phyloP scores from a whole-genome alignment of 192 early-diverging fungal genomes.

The Coemansia aciculifera region DNA sequence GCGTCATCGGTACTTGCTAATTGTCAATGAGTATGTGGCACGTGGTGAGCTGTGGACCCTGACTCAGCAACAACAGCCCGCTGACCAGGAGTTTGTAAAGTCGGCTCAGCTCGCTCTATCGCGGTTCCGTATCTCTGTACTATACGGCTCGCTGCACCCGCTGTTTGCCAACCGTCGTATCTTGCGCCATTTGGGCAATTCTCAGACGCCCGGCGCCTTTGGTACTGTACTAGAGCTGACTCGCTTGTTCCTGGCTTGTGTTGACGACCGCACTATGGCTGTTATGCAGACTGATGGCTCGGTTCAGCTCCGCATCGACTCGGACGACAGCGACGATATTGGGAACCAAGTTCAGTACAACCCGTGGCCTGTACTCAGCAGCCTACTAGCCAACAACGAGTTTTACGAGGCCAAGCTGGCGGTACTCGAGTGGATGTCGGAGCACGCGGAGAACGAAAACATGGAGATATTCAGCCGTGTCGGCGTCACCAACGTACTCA shows the following conservation, averaged over 20 bases:
- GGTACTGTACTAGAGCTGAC: constrained; percentile 45
- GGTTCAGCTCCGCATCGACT: constrained; percentile 31
- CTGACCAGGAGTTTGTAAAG: constrained; percentile 8
- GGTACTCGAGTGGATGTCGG: constrained; percentile 45
- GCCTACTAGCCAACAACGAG: constrained; percentile 15
- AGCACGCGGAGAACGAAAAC: constrained; percentile 23
- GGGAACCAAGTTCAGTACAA: constrained; percentile 30
- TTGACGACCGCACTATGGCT: constrained; percentile 33
- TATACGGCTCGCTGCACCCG: constrained; percentile 51
- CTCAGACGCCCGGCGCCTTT: constrained; percentile 38
- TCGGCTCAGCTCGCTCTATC: constrained; percentile 23
- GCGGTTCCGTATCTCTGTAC: constrained; percentile 46
- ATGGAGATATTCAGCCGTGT: constrained; percentile 39
- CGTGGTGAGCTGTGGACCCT: constrained; percentile 44
- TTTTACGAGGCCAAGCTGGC: constrained; percentile 49
- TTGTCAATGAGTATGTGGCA: constrained; percentile 44
- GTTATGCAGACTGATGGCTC: constrained; percentile 30
- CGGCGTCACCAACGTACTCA: constrained; percentile 25
- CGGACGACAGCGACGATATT: not conserved
- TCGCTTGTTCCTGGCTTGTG: constrained; percentile 36
- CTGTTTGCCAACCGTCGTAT: constrained; percentile 13
- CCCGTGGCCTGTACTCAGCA: constrained; percentile 30
- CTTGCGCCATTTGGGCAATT: constrained; percentile 11
- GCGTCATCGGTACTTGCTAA: constrained; percentile 39
- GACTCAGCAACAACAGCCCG: constrained; percentile 13